Evolutionary conservation across 495 filamentous ascomycete species (phyloP), one percentile per base, ranked within the genome.

Genomic region (Polyplosphaeria fusca): DNA sequence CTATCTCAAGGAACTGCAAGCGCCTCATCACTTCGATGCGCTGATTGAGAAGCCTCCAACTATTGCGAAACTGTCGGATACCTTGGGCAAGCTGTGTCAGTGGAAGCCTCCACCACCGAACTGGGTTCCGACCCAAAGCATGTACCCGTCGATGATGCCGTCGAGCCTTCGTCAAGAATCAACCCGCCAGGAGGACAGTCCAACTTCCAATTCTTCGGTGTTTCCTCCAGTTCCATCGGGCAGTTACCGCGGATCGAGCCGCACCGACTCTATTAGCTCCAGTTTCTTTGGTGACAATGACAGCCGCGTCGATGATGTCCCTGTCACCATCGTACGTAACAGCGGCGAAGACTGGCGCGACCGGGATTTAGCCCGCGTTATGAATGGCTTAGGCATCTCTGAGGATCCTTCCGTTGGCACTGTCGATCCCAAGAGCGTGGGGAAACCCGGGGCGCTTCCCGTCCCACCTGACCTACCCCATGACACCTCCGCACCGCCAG

Each of bases 11-110:
- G 93, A 98, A 65, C 79, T 98, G 18, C 90, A 88, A 30, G 89
- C 90, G 52, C 88, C 88, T 9, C 91, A 97, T 74, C 86, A 96
- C 70, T 97, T 98, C 63, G 89, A 96, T 65, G 85, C 86, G 9
- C 78, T 97, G 44, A 89, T 98, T 43, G 89, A 97, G 70, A 98
- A 98, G 70, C 93, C 93, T 9, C 91, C 94, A 16, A 97, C 91
- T 5, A 77, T 86, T 52, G 85, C 85, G 4, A 96, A 95, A 71
- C 71, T 97, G 26, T 89, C 84, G 0, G 90, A 97, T 52, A 87
- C 90, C 2, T 73, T 98, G 58, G 83, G 84, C 57, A 85, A 82
- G 38, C 82, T 91, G 47, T 98, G 93, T 67, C 83, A 91, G 65
- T 98, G 93, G 93, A 97, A 93, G 64, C 81, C 91, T 14, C 83